Evolutionary conservation across 176 grass and related monocot species (phyloP), one percentile per base, ranked within the genome.

Genomic region (Pharus latifolius): DNA sequence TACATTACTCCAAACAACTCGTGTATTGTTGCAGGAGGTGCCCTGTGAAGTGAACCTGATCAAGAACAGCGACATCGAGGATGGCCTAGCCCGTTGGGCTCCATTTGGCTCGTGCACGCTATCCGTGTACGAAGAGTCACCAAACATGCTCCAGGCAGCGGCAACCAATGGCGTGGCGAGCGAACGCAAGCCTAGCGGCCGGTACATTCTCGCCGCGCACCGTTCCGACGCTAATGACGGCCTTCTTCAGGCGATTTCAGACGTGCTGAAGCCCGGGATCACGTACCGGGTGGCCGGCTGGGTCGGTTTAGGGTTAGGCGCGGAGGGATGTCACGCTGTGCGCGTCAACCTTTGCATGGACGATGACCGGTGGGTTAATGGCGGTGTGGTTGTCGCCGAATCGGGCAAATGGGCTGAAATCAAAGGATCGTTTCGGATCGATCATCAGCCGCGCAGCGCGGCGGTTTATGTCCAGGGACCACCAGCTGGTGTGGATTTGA

Each of bases 241-340:
- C 6, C 81, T 83, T 0, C 38, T 18, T 33, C 69, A 80, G 7
- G 76, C 47, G 50, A 38, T 85, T 26, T 20, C 78, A 5, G 51
- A 62, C 31, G 50, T 28, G 45, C 49, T 76, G 26, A 40, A 23
- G 53, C 15, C 79, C 18, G 69, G 75, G 20, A 37, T 92, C 32
- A 88, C 89, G 10, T 92, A 92, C 64, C 84, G 85, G 5, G 63
- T 92, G 12, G 22, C 78, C n/a, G 89, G 84, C 6, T 88, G 84
- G 81, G 74, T 88, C 16, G 41, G 38, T 26, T 1, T 85, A 23
- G 66, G 49, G 2, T 5, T 30, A 32, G 14, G 53, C 15, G 26
- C 17, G 17, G 70, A 46, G 0, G 73, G 68, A 7, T 28, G 50
- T 9, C 77, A 92, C 22, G 24, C 47, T 0, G 64, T 88, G 20